Evolutionary conservation across 768 basidiomycete species (phyloP).

Genomic region (Flagelloscypha sp.): DNA sequence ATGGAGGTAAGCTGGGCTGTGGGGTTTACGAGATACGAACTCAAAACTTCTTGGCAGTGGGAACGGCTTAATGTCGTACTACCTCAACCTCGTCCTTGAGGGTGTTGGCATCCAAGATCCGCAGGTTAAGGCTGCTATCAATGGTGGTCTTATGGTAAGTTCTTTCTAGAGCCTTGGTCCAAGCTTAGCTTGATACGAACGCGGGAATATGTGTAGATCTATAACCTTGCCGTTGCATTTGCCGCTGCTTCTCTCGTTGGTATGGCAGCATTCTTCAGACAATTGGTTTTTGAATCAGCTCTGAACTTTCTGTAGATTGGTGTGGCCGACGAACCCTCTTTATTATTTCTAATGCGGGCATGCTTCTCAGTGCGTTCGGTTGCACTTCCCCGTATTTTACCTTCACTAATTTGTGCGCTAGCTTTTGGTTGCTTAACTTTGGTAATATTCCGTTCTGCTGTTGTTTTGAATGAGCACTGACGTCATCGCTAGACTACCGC

Average conservation of each 20-base stretch:
- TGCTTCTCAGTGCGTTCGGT: constrained; percentile 37
- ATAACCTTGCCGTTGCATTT: constrained; percentile 55
- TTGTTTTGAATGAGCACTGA: no score
- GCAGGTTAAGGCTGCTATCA: constrained; percentile 51
- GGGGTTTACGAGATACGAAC: constrained; percentile 1
- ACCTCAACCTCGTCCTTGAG: constrained; percentile 60
- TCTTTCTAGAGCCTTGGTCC: background rate
- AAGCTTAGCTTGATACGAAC: background rate
- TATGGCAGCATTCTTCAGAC: no score
- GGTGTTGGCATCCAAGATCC: constrained; percentile 52
- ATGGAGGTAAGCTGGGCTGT: constrained; percentile 29
- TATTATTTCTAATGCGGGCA: constrained; percentile 52
- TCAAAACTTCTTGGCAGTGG: constrained; percentile 29
- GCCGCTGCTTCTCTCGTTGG: constrained; percentile 53
- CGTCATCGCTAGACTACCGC: no score
- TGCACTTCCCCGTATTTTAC: constrained; percentile 2
- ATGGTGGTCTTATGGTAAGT: constrained; percentile 49
- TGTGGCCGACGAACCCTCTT: constrained; percentile 65
- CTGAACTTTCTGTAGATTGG: no score
- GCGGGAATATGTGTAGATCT: constrained; percentile 29
- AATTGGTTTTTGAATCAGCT: no score
- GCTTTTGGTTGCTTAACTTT: constrained; percentile 53
- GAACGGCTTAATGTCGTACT: constrained; percentile 66
- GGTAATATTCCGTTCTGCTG: no score
- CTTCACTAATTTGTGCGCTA: constrained; percentile 18